A percentile compares a stretch with the other conserved stretches of the same genome.
phyloP scores from a whole-genome alignment of 768 basidiomycete genomes.

The Filobasidium wieringae region DNA sequence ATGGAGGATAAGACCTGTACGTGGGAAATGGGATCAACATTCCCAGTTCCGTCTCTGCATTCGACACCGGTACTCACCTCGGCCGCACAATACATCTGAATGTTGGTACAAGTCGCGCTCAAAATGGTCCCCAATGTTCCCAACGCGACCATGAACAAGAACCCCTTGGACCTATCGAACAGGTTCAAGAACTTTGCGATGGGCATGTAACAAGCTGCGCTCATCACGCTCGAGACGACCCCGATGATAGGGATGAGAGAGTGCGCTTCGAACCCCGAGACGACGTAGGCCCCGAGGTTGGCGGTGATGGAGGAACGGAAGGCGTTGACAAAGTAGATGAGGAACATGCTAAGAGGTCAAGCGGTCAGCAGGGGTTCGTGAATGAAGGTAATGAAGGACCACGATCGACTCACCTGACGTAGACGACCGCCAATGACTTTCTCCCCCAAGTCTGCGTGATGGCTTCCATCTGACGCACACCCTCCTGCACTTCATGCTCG shows the following conservation, averaged over 20 bases:
- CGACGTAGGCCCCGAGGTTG: slow-evolving; percentile 20
- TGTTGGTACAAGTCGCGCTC: slow-evolving; percentile 21
- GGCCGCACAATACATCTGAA: slow-evolving; percentile 26
- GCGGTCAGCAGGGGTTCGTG: background rate
- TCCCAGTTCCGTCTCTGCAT: too few relatives aligned
- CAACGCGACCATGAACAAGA: slow-evolving; percentile 12
- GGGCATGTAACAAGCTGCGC: slow-evolving; percentile 21
- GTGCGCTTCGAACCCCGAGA: slow-evolving; percentile 23
- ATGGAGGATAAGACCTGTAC: slow-evolving; percentile 21
- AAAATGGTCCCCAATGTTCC: slow-evolving; percentile 25
- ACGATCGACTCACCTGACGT: slow-evolving; percentile 14
- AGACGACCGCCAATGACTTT: slow-evolving; percentile 11
- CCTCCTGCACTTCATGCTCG: slow-evolving; percentile 18
- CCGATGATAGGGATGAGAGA: slow-evolving; percentile 27
- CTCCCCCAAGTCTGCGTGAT: slow-evolving; percentile 20
- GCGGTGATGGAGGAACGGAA: slow-evolving; percentile 23
- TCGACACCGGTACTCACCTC: slow-evolving; percentile 15
- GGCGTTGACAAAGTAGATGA: slow-evolving; percentile 23
- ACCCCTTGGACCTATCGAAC: slow-evolving; percentile 21
- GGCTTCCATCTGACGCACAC: slow-evolving; percentile 18
- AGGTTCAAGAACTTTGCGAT: slow-evolving; percentile 24
- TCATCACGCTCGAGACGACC: slow-evolving; percentile 20
- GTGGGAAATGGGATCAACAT: too few relatives aligned
- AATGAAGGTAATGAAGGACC: background rate
- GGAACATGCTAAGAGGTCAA: slow-evolving; percentile 18